Conservation (phyloP, 2,329 filamentous ascomycete genomes). For the Exophiala xenobiotica region DNA sequence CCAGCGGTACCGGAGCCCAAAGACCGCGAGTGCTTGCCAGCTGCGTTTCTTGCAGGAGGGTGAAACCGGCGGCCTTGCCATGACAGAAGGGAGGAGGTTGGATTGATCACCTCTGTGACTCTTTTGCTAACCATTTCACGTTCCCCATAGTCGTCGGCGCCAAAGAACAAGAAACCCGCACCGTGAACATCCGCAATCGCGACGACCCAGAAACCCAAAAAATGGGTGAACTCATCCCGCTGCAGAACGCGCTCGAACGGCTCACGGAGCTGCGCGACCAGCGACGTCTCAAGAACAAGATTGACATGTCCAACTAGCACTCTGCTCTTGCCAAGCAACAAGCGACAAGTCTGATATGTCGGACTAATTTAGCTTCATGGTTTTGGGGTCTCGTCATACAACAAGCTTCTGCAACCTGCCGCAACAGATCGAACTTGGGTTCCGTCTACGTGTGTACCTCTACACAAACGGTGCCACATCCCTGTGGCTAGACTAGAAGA, state of each 20-base stretch:
- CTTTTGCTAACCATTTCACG: slow-evolving; percentile 1
- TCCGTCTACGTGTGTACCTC: too few relatives aligned
- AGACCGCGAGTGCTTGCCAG: too few relatives aligned
- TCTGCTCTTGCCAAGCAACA: not conserved
- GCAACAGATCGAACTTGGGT: too few relatives aligned
- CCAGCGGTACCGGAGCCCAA: not conserved
- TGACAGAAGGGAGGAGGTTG: too few relatives aligned
- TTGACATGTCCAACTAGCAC: slow-evolving; percentile 26
- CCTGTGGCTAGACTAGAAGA: too few relatives aligned
- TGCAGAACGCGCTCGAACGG: slow-evolving; percentile 59
- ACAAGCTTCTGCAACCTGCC: too few relatives aligned
- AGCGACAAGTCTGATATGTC: not conserved
- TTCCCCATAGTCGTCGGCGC: slow-evolving; percentile 57
- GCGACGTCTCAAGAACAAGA: slow-evolving; percentile 43
- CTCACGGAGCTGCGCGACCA: slow-evolving; percentile 49
- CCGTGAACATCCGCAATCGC: slow-evolving; percentile 64
- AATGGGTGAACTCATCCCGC: slow-evolving; percentile 60
- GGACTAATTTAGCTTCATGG: too few relatives aligned
- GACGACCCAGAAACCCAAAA: slow-evolving; percentile 63
- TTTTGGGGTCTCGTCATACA: too few relatives aligned
- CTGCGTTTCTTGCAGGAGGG: too few relatives aligned
- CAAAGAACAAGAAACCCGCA: slow-evolving; percentile 58
- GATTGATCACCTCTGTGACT: too few relatives aligned
- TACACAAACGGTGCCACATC: too few relatives aligned
- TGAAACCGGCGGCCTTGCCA: too few relatives aligned